These are phyloP conservation scores for Ceratocystis harringtonii DNA, from an alignment of 2,329 filamentous ascomycete species.

Conservation along the genomic window DNA sequence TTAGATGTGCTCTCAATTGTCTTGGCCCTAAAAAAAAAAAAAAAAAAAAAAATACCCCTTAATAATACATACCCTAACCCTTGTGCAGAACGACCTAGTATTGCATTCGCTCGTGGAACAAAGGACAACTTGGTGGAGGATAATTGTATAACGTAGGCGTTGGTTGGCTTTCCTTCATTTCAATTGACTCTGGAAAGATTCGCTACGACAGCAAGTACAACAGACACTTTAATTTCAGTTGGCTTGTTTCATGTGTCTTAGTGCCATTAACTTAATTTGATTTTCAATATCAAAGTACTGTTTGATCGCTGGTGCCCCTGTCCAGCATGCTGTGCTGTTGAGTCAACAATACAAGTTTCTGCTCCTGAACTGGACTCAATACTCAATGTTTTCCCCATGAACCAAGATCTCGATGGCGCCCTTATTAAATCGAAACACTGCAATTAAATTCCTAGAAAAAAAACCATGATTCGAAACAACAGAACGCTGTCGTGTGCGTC, in stretches of 20 bases:
- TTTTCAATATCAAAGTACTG: neutral
- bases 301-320: neutral
- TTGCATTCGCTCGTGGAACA: too few species aligned
- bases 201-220: neutral
- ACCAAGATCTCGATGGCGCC: too few species aligned
- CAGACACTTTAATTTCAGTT: neutral
- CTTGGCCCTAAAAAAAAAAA: too few species aligned
- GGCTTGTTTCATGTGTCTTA: neutral
- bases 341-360: neutral
- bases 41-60: too few species aligned
- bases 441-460: too few species aligned
- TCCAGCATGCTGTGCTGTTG: neutral
- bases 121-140: neutral
- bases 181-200: neutral
- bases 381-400: too few species aligned
- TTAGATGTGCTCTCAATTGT: too few species aligned
- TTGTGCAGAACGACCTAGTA: too few species aligned
- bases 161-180: neutral
- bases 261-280: neutral
- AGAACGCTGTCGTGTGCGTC: neutral
- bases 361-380: too few species aligned
- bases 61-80: too few species aligned
- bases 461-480: neutral
- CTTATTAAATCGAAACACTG: too few species aligned
- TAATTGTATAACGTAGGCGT: neutral